Percentiles rank a stretch among this genome's conserved stretches.
phyloP scores from a whole-genome alignment of 352 stramenopile genomes.

The Phytopythium vexans region DNA sequence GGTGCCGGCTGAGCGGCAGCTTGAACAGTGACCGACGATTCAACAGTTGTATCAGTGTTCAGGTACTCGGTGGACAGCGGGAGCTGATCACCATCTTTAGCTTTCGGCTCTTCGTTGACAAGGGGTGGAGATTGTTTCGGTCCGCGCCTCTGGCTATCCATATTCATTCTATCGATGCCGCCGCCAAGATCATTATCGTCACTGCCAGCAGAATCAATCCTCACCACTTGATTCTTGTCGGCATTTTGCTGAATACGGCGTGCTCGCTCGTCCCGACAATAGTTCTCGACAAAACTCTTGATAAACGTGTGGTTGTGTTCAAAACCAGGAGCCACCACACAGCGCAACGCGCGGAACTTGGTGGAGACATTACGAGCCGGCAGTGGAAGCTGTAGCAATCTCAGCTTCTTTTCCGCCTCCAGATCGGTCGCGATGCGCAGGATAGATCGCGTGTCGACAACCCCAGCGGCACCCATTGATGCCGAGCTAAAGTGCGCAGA shows the following conservation, averaged over 20 bases:
- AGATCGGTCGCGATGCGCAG: slow-evolving; percentile 64
- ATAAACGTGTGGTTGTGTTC: slow-evolving; percentile 71
- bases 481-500: slow-evolving; percentile 2
- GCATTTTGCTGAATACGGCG: slow-evolving; percentile 61
- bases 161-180: background rate
- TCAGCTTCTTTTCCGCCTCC: slow-evolving; percentile 42
- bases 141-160: too few species aligned
- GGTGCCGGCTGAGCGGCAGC: background rate
- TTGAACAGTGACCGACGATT: background rate
- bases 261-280: slow-evolving; percentile 72
- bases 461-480: slow-evolving; percentile 31
- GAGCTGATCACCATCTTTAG: too few species aligned
- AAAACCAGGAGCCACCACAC: slow-evolving; percentile 59
- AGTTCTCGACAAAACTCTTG: slow-evolving; percentile 72
- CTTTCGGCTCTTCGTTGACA: too few species aligned
- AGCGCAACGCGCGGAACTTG: slow-evolving; percentile 72
- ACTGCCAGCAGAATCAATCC: slow-evolving; percentile 35
- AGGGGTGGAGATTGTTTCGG: background rate
- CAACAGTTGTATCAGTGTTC: background rate
- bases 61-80: background rate
- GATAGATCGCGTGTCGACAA: slow-evolving; percentile 71
- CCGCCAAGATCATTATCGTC: slow-evolving; percentile 28
- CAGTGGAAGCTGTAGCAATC: slow-evolving; percentile 60
- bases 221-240: slow-evolving; percentile 52
- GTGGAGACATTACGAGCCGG: slow-evolving; percentile 76